Conservation (phyloP, 2,329 filamentous ascomycete genomes). For the Hymenoscyphus infarciens region DNA sequence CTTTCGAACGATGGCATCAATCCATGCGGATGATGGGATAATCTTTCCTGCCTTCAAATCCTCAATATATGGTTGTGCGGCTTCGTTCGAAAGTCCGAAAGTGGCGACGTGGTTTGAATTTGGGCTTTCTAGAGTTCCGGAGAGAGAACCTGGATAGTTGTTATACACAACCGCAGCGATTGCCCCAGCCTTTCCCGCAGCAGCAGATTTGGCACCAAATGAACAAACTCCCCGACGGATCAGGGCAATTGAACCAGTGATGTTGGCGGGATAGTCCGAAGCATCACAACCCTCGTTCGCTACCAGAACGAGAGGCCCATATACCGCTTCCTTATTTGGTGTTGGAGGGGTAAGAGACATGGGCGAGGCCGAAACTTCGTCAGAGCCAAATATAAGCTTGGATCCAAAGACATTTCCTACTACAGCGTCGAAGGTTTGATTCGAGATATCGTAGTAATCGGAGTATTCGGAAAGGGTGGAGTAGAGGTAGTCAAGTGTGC, state of each 20-base stretch:
- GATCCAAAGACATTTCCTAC: conserved; percentile 58
- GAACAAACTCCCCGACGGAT: conserved; percentile 66
- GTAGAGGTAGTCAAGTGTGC: conserved; percentile 61
- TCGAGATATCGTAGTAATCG: conserved; percentile 59
- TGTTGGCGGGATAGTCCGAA: conserved; percentile 57
- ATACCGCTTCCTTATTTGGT: conserved; percentile 53
- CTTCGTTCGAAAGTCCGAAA: conserved; percentile 59
- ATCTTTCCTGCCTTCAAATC: conserved; percentile 49
- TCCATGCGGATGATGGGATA: conserved; percentile 51
- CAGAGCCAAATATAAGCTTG: conserved; percentile 50
- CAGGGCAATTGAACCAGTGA: conserved; percentile 64
- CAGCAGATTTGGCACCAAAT: conserved; percentile 67
- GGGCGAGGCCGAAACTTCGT: conserved; percentile 47
- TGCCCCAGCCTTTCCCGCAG: conserved; percentile 67
- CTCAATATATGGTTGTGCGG: conserved; percentile 54
- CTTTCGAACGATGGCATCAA: conserved; percentile 51
- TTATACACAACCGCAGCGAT: conserved; percentile 72
- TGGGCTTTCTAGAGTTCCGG: conserved; percentile 65
- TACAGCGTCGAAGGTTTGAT: conserved; percentile 61
- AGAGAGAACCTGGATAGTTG: conserved; percentile 47
- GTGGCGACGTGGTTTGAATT: conserved; percentile 60
- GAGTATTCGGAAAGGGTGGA: conserved; percentile 50
- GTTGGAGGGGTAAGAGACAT: conserved; percentile 68
- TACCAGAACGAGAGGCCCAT: conserved; percentile 58
- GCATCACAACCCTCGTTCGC: conserved; percentile 59